Percentiles rank a stretch among this genome's conserved stretches.
These are phyloP conservation scores for Yarrowia divulgata DNA, from an alignment of 805 yeast species.

Conservation along the genomic window DNA sequence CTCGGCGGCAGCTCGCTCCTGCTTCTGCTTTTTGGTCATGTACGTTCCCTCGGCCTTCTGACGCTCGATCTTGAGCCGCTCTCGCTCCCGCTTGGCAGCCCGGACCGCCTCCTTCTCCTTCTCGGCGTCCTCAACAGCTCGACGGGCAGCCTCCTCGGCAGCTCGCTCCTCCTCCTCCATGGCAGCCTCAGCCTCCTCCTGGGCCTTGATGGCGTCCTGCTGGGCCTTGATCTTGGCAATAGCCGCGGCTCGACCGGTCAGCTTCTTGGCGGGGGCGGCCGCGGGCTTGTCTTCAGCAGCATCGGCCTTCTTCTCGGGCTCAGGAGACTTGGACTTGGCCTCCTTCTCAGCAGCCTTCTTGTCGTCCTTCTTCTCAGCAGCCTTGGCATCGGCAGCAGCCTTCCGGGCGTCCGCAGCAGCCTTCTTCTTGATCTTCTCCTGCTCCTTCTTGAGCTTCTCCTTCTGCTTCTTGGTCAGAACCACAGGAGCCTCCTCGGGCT, in stretches of 20 bases:
- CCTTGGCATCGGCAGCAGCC: conserved; percentile 42
- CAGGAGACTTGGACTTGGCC: not conserved
- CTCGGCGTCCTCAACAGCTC: conserved; percentile 47
- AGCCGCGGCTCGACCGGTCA: conserved; percentile 36
- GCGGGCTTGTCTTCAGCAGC: not conserved
- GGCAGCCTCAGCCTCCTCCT: conserved; percentile 57
- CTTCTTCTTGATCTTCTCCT: conserved; percentile 45
- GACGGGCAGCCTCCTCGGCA: conserved; percentile 41
- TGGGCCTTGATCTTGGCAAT: conserved; percentile 63
- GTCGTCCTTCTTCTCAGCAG: conserved; percentile 51
- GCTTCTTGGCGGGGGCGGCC: conserved; percentile 37
- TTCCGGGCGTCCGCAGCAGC: conserved; percentile 41
- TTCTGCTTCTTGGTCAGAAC: conserved; percentile 43
- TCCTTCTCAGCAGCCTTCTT: conserved; percentile 2
- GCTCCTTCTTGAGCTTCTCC: conserved; percentile 45
- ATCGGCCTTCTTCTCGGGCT: conserved; percentile 14
- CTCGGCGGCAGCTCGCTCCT: conserved; percentile 83
- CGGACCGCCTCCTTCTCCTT: conserved; percentile 44
- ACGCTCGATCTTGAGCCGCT: conserved; percentile 84
- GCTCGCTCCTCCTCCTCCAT: conserved; percentile 41
- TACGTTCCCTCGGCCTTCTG: conserved; percentile 95
- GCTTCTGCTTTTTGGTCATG: conserved; percentile 92
- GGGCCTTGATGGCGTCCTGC: conserved; percentile 61
- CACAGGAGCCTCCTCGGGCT: conserved; percentile 47
- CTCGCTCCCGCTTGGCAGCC: conserved; percentile 81